These are phyloP conservation scores for Aechmea fasciata DNA, from an alignment of 176 grass and related monocot species.

Conservation along the genomic window DNA sequence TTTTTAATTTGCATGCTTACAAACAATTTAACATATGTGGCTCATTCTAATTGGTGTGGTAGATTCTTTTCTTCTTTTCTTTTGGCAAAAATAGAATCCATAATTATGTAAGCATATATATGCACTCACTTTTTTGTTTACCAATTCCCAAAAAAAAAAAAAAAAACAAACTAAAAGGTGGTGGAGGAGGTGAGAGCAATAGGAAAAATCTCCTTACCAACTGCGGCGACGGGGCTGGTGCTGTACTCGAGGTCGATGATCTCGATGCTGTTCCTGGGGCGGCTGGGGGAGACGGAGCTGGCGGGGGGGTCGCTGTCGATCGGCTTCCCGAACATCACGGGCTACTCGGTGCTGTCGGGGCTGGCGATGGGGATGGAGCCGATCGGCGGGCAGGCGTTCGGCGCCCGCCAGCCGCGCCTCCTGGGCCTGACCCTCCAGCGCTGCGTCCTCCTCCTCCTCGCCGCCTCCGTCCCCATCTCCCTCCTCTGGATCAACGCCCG, in stretches of 20 bases:
- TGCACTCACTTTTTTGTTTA: neutral
- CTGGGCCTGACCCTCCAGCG: constrained; percentile 55
- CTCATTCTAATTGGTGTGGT: no score
- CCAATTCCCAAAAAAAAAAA: no score
- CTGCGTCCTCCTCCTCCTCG: constrained; percentile 51
- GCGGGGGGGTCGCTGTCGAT: constrained; percentile 73
- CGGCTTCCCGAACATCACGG: constrained; percentile 89
- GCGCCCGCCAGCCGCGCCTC: constrained; percentile 42
- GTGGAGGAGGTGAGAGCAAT: neutral
- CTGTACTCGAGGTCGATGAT: constrained; percentile 66
- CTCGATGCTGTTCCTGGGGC: constrained; percentile 72
- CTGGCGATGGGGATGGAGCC: constrained; percentile 79
- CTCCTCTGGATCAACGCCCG: constrained; percentile 65
- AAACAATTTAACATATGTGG: no score
- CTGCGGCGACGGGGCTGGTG: constrained; percentile 50
- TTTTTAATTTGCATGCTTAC: no score
- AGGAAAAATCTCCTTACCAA: constrained; percentile 32
- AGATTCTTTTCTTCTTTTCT: neutral
- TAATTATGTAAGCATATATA: neutral
- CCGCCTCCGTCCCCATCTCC: constrained; percentile 46
- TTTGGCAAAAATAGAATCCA: no score
- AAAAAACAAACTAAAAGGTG: no score
- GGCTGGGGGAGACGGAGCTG: constrained; percentile 46
- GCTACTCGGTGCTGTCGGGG: constrained; percentile 72
- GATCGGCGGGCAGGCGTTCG: constrained; percentile 68